phyloP scores from a whole-genome alignment of 139 green algal genomes.

The Pleodorina starrii region DNA sequence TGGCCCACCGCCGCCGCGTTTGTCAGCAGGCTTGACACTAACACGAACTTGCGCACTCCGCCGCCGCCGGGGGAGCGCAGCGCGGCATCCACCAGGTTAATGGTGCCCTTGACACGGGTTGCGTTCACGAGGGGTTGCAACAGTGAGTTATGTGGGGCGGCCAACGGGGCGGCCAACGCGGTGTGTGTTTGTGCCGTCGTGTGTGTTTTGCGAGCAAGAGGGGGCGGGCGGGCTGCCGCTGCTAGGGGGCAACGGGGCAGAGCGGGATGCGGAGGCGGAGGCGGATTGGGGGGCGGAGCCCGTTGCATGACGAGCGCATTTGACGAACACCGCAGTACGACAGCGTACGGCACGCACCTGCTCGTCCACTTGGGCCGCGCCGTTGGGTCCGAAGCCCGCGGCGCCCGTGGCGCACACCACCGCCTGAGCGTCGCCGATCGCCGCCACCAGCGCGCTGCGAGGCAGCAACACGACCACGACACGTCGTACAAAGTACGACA shows the following conservation, averaged over 20 bases:
- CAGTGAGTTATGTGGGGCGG: neutral
- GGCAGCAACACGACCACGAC: too few species aligned
- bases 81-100: slow-evolving; percentile 76
- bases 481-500: too few species aligned
- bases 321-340: too few species aligned
- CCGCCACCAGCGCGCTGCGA: slow-evolving; percentile 57
- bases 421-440: slow-evolving; percentile 66
- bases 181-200: too few species aligned
- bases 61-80: slow-evolving; percentile 54
- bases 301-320: too few species aligned
- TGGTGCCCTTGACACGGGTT: slow-evolving; percentile 74
- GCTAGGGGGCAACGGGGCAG: too few species aligned
- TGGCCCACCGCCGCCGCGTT: slow-evolving; percentile 67
- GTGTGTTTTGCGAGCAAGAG: too few species aligned
- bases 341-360: neutral
- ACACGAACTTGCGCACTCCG: slow-evolving; percentile 64
- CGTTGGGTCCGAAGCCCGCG: slow-evolving; percentile 26
- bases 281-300: too few species aligned
- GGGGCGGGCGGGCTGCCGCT: too few species aligned
- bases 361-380: slow-evolving; percentile 1
- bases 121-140: neutral
- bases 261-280: too few species aligned
- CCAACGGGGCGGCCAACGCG: too few species aligned
- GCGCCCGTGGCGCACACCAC: slow-evolving; percentile 74
- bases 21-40: slow-evolving; percentile 73